Percentiles rank a stretch among this genome's conserved stretches.
phyloP scores from a whole-genome alignment of 2,329 filamentous ascomycete genomes.

The Tolypocladium tundrense region DNA sequence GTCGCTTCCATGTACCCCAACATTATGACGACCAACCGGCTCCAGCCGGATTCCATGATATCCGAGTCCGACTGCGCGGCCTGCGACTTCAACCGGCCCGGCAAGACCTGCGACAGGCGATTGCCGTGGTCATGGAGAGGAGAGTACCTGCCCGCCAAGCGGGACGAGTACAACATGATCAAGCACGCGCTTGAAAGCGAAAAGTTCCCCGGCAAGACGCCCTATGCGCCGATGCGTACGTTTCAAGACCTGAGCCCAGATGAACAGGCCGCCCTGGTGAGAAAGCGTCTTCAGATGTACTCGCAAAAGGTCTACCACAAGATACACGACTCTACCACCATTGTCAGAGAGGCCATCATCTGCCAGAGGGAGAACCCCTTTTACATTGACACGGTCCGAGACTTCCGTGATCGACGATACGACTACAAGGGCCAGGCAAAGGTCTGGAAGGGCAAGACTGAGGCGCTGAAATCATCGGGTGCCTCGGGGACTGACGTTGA shows the following conservation, averaged over 20 bases:
- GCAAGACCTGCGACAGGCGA: slow-evolving; percentile 91
- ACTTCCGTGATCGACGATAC: slow-evolving; percentile 94
- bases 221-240: slow-evolving; percentile 57
- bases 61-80: slow-evolving; percentile 91
- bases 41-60: slow-evolving; percentile 99
- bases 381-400: slow-evolving; percentile 91
- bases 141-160: slow-evolving; percentile 89
- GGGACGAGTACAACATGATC: slow-evolving; percentile 99
- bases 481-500: slow-evolving; percentile 71
- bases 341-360: slow-evolving; percentile 91
- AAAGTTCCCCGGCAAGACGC: slow-evolving; percentile 70
- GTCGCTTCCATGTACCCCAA: slow-evolving; percentile 99
- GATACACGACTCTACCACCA: slow-evolving; percentile 89
- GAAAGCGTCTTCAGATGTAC: slow-evolving; percentile 83
- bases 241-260: slow-evolving; percentile 76
- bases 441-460: slow-evolving; percentile 96
- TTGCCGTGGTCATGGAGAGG: slow-evolving; percentile 98
- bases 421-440: slow-evolving; percentile 98
- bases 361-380: slow-evolving; percentile 98
- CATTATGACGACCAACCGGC: slow-evolving; percentile 98
- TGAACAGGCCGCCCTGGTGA: slow-evolving; percentile 70
- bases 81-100: slow-evolving; percentile 95
- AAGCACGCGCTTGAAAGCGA: slow-evolving; percentile 85
- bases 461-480: slow-evolving; percentile 72
- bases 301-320: slow-evolving; percentile 99